These are phyloP conservation scores for Naumovozyma castellii DNA, from an alignment of 805 yeast genomes.

Conservation along the genomic window DNA sequence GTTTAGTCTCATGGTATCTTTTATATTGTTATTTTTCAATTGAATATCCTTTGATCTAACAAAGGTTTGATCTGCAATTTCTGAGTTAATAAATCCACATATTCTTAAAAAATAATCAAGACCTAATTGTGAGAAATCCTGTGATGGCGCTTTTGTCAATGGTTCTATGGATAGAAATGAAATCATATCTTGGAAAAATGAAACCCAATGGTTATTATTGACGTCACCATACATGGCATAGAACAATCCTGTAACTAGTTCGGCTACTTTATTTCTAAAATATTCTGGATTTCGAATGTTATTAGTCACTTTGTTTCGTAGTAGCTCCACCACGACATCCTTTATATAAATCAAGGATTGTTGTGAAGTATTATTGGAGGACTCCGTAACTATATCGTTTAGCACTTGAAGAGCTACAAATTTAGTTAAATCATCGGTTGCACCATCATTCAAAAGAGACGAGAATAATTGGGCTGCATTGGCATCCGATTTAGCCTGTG, in stretches of 20 bases:
- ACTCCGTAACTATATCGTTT: constrained; percentile 16
- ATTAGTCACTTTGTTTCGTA: constrained; percentile 15
- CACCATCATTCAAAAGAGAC: constrained; percentile 17
- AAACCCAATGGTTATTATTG: constrained; percentile 25
- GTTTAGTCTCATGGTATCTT: constrained; percentile 69
- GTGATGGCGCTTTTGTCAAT: constrained; percentile 2
- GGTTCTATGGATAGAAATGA: constrained; percentile 16
- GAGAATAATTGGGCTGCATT: constrained; percentile 22
- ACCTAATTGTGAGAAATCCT: constrained; percentile 32
- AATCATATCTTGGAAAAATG: constrained; percentile 26
- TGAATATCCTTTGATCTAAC: constrained; percentile 53
- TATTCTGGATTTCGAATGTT: constrained; percentile 24
- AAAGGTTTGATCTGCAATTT: constrained; percentile 87
- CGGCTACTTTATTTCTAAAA: constrained; percentile 28
- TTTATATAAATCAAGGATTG: constrained; percentile 14
- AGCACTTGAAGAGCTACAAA: constrained; percentile 28
- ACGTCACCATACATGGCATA: constrained; percentile 26
- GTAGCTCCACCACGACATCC: constrained; percentile 14
- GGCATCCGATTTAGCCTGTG: constrained; percentile 20
- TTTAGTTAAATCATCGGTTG: constrained; percentile 22
- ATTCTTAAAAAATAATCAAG: constrained; percentile 70
- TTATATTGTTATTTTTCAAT: constrained; percentile 60
- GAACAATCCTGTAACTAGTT: constrained; percentile 26
- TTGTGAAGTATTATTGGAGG: constrained; percentile 6
- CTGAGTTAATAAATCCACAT: constrained; percentile 68